These are phyloP conservation scores for Termitomyces sp. DNA, from an alignment of 768 basidiomycete genomes.

Conservation along the genomic window DNA sequence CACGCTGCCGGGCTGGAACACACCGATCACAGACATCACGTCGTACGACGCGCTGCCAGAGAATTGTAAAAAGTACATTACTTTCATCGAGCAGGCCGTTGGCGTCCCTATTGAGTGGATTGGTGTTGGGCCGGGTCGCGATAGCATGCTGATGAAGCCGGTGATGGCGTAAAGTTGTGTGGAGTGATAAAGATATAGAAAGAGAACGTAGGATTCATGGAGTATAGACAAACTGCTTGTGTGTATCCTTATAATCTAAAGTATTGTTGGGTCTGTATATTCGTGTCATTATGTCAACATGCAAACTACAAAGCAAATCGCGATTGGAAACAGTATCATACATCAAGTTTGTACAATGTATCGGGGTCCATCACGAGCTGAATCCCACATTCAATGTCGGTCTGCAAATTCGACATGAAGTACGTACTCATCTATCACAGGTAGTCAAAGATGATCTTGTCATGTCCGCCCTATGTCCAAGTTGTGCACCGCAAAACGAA, in stretches of 20 bases:
- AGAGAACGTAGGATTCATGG: not conserved
- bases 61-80: constrained; percentile 82
- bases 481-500: not conserved
- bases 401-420: not conserved
- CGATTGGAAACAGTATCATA: not conserved
- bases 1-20: constrained; percentile 90
- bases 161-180: not conserved
- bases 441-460: not conserved
- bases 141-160: constrained; percentile 57
- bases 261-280: not conserved
- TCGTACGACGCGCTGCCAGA: constrained; percentile 76
- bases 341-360: not conserved
- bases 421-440: not conserved
- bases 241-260: constrained; percentile 6
- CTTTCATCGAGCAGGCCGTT: constrained; percentile 78
- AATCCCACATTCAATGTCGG: not conserved
- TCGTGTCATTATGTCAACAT: not conserved
- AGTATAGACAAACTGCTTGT: not conserved
- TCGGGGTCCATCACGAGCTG: not conserved
- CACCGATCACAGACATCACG: constrained; percentile 60
- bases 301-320: not conserved
- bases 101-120: constrained; percentile 85
- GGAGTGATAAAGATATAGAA: not conserved
- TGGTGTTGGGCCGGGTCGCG: constrained; percentile 85
- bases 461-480: not conserved